Evolutionary conservation across 352 stramenopile species (phyloP).

Genomic region (Sclerospora graminicola): DNA sequence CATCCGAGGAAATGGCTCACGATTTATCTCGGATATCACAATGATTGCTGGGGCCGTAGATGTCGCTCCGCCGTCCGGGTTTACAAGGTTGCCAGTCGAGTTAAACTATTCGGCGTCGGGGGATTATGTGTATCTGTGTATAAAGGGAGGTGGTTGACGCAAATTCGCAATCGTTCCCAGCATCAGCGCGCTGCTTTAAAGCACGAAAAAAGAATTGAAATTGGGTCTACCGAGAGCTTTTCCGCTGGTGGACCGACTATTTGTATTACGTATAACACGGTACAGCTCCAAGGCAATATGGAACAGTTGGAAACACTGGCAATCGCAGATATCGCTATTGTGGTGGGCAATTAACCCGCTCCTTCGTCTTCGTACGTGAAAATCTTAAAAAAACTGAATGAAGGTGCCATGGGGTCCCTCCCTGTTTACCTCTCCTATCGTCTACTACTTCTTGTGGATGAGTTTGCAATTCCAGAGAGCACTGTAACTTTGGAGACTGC

Average conservation of each 20-base stretch:
- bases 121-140: constrained; percentile 52
- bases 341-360: constrained; percentile 21
- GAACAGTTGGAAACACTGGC: no score
- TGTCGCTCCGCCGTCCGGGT: constrained; percentile 37
- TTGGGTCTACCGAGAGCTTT: no score
- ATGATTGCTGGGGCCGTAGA: constrained; percentile 53
- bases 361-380: no score
- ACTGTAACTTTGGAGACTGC: constrained; percentile 60
- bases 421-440: constrained; percentile 66
- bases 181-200: constrained; percentile 5
- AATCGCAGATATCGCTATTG: no score
- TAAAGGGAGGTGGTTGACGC: constrained; percentile 47
- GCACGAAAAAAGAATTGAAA: constrained; percentile 15
- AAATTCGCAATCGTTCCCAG: constrained; percentile 18
- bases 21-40: constrained; percentile 76
- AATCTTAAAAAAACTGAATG: no score
- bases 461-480: no score
- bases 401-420: constrained; percentile 27
- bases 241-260: no score
- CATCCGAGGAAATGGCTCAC: constrained; percentile 14
- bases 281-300: no score
- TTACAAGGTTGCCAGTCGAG: constrained; percentile 36
- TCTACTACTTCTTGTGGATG: constrained; percentile 44
- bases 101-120: no score
- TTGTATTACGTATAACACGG: no score